phyloP scores from a whole-genome alignment of 192 early-diverging fungal genomes.

The Gryganskiella cystojenkinii region DNA sequence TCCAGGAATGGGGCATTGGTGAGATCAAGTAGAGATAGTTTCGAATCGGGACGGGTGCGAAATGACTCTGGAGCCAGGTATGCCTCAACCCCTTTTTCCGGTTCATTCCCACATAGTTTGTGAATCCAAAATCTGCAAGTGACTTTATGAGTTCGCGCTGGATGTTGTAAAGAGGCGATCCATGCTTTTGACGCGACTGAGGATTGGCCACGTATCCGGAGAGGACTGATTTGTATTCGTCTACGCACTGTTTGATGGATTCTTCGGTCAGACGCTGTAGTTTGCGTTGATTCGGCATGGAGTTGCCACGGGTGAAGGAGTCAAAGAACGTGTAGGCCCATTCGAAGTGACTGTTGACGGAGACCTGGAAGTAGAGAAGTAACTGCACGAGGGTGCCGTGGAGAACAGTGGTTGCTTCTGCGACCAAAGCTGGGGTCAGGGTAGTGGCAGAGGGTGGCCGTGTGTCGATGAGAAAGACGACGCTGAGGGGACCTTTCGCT shows the following conservation, averaged over 20 bases:
- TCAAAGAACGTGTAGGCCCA: conserved; percentile 44
- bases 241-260: conserved; percentile 14
- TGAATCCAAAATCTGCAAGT: conserved; percentile 40
- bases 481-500: conserved; percentile 31
- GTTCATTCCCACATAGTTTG: no score
- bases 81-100: conserved; percentile 14
- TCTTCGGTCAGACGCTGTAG: conserved; percentile 13
- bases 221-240: conserved; percentile 26
- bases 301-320: conserved; percentile 17
- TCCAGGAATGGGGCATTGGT: conserved; percentile 31
- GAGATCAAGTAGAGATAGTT: conserved; percentile 46
- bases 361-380: conserved; percentile 42
- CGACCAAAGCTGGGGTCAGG: not conserved
- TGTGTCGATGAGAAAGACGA: conserved; percentile 47
- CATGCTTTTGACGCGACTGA: conserved; percentile 1
- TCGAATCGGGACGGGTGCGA: conserved; percentile 30
- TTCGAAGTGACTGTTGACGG: conserved; percentile 36
- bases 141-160: conserved; percentile 31
- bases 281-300: conserved; percentile 11
- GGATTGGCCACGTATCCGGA: not conserved
- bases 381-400: conserved; percentile 16
- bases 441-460: not conserved
- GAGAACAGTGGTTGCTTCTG: conserved; percentile 4
- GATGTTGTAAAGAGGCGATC: conserved; percentile 32
- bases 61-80: conserved; percentile 48